phyloP scores from a whole-genome alignment of 495 filamentous ascomycete species.

The Gamarada debralockiae region DNA sequence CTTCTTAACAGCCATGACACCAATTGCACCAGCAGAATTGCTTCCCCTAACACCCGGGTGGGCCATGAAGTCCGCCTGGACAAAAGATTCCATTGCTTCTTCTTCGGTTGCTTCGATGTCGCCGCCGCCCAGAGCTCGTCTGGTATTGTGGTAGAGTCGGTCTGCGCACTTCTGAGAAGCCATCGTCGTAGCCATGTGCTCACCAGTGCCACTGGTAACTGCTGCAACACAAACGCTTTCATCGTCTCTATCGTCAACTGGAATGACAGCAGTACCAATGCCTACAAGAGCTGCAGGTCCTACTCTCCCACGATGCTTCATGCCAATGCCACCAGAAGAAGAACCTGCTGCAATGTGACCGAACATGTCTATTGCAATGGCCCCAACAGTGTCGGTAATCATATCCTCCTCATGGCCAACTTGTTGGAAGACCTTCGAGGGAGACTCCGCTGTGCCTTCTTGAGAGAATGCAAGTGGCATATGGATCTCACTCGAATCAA shows the following conservation, averaged over 20 bases:
- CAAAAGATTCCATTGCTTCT: conserved; percentile 63
- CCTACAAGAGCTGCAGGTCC: conserved; percentile 92
- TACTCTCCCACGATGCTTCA: conserved; percentile 90
- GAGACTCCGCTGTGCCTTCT: conserved; percentile 21
- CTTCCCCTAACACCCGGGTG: conserved; percentile 75
- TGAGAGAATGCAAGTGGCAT: conserved; percentile 11
- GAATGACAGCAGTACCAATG: conserved; percentile 84
- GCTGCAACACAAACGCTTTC: conserved; percentile 63
- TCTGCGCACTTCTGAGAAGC: conserved; percentile 76
- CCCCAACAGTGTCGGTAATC: conserved; percentile 92
- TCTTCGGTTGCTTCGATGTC: conserved; percentile 66
- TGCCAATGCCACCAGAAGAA: conserved; percentile 97
- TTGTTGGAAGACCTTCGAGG: background rate
- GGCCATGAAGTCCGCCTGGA: conserved; percentile 75
- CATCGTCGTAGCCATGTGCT: conserved; percentile 92
- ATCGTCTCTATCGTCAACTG: conserved; percentile 56
- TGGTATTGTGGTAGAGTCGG: conserved; percentile 64
- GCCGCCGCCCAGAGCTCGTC: conserved; percentile 51
- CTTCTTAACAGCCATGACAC: conserved; percentile 81
- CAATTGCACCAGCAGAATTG: conserved; percentile 71
- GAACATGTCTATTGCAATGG: conserved; percentile 80
- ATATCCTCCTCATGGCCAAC: conserved; percentile 32
- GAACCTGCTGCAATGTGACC: conserved; percentile 95
- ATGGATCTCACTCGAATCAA: background rate
- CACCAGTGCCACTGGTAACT: conserved; percentile 90